A percentile compares a stretch with the other conserved stretches of the same genome.
These are phyloP conservation scores for Pythium coloratum DNA, from an alignment of 352 stramenopile genomes.

Conservation along the genomic window DNA sequence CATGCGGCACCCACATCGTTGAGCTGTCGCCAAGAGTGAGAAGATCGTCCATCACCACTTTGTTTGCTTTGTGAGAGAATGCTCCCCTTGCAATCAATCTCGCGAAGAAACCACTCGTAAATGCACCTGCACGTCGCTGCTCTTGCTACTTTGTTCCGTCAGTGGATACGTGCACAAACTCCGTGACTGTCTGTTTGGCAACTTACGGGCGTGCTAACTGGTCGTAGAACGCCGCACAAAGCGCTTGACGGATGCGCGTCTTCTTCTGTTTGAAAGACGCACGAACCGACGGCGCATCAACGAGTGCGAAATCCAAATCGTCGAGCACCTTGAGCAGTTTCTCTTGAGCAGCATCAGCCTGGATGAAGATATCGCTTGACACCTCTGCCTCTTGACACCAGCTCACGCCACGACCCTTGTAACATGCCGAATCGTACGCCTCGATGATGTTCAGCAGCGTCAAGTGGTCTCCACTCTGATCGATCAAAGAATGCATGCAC, in stretches of 20 bases:
- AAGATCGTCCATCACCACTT: not conserved
- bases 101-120: too few species aligned
- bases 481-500: conserved; percentile 1
- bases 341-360: conserved; percentile 12
- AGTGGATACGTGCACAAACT: conserved; percentile 21
- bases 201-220: conserved; percentile 20
- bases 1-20: conserved; percentile 7
- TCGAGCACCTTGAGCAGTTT: conserved; percentile 31
- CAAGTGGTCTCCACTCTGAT: conserved; percentile 27
- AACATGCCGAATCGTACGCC: conserved; percentile 20
- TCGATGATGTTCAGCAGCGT: conserved; percentile 31
- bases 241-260: conserved; percentile 8
- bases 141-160: not conserved
- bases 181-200: not conserved
- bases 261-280: not conserved
- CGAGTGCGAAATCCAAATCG: conserved; percentile 17
- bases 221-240: conserved; percentile 29
- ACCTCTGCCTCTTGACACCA: conserved; percentile 24
- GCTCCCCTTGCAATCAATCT: too few species aligned
- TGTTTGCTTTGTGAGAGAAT: not conserved
- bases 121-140: too few species aligned
- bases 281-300: conserved; percentile 11
- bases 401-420: conserved; percentile 2
- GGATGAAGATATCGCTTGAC: conserved; percentile 20
- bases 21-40: not conserved